Conservation (phyloP, 2,329 filamentous ascomycete species). For the Metarhizium sp. region DNA sequence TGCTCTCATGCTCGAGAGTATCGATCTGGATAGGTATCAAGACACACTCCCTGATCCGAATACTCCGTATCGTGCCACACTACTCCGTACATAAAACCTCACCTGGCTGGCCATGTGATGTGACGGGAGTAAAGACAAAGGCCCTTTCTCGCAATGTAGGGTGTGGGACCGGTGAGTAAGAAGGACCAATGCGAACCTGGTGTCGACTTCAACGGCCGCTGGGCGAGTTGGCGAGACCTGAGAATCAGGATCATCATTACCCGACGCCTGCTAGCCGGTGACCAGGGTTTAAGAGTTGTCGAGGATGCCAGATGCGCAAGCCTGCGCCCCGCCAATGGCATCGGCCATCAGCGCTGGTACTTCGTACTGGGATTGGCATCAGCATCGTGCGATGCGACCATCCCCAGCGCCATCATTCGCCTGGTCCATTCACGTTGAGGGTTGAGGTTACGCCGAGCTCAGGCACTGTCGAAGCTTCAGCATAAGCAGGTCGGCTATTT, state of each 20-base stretch:
- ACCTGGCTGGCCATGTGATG: slow-evolving; percentile 6
- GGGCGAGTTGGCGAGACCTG: neutral
- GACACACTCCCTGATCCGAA: neutral
- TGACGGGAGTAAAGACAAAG: slow-evolving; percentile 4
- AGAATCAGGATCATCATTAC: neutral
- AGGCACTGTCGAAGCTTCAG: neutral
- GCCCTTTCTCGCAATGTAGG: slow-evolving; percentile 1
- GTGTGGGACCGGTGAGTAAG: slow-evolving; percentile 15
- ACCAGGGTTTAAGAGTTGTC: neutral
- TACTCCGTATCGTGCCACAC: neutral
- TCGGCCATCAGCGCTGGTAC: neutral
- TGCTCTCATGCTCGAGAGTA: neutral
- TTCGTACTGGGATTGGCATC: neutral
- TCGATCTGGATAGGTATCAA: neutral
- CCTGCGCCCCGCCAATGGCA: neutral
- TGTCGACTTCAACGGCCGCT: neutral
- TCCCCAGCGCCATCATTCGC: neutral
- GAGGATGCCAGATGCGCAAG: too few species aligned
- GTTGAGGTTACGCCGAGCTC: neutral
- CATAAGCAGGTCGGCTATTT: neutral
- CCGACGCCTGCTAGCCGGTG: neutral
- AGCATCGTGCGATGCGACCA: neutral
- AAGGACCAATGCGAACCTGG: slow-evolving; percentile 7
- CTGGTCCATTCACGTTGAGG: neutral
- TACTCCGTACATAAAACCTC: neutral